A percentile compares a stretch with the other conserved stretches of the same genome.
These are phyloP conservation scores for Cyclotella cryptica DNA, from an alignment of 108 stramenopile species.

Conservation along the genomic window DNA sequence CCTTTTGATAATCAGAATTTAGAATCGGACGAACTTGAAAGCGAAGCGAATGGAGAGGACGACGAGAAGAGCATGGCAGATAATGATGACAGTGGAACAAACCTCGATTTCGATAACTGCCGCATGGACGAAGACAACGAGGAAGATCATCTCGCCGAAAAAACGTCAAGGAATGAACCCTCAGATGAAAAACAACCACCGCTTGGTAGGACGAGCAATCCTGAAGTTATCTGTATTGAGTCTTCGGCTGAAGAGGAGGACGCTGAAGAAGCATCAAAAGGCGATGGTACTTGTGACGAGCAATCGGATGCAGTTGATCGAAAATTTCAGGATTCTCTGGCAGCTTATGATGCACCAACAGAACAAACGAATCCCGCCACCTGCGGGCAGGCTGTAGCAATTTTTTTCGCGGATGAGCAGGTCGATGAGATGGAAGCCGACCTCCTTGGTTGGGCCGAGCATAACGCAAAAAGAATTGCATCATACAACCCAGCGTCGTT, in stretches of 20 bases:
- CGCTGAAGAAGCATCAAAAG: not conserved
- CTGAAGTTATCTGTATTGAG: conserved; percentile 1
- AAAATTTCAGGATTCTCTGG: not conserved
- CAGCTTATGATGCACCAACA: too few relatives aligned
- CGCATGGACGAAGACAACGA: not conserved
- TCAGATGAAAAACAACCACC: not conserved
- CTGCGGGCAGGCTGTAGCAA: too few relatives aligned
- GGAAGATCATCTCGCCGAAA: not conserved
- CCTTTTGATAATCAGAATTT: conserved; percentile 4
- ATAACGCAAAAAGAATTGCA: not conserved
- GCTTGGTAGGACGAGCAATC: not conserved
- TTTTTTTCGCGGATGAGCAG: not conserved
- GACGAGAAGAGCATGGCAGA: not conserved
- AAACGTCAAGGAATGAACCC: not conserved
- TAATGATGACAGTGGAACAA: not conserved
- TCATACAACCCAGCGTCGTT: not conserved
- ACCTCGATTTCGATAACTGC: conserved; percentile 4
- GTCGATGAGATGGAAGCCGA: conserved; percentile 15
- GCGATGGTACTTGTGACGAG: not conserved
- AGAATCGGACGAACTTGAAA: not conserved
- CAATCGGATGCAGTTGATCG: not conserved
- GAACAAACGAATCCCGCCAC: too few relatives aligned
- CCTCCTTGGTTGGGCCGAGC: not conserved
- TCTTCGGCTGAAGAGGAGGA: conserved; percentile 3
- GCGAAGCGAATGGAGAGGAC: not conserved